Conservation (phyloP, 768 basidiomycete genomes). For the Phallus indusiatus region DNA sequence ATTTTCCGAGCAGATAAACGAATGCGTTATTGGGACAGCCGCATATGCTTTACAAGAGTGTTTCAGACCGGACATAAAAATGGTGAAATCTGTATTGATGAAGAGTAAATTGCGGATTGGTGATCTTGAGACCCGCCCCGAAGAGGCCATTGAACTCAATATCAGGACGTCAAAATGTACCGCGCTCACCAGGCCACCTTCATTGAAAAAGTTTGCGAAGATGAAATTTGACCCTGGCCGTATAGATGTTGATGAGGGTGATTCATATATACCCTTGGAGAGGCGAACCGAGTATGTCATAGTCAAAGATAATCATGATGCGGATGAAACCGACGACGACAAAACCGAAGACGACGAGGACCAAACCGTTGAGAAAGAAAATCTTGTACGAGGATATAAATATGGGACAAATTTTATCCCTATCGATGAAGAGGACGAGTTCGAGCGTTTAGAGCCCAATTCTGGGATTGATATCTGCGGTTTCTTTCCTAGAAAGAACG, state of each 20-base stretch:
- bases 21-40: slow-evolving; percentile 55
- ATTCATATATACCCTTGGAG: slow-evolving; percentile 31
- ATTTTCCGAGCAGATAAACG: slow-evolving; percentile 30
- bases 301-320: slow-evolving; percentile 32
- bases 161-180: slow-evolving; percentile 80
- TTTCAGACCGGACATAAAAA: slow-evolving; percentile 51
- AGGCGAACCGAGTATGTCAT: slow-evolving; percentile 48
- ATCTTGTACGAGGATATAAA: slow-evolving; percentile 74
- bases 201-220: slow-evolving; percentile 67
- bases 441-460: slow-evolving; percentile 59
- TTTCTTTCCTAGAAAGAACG: slow-evolving; percentile 65
- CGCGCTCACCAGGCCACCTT: slow-evolving; percentile 52
- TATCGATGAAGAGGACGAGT: slow-evolving; percentile 70
- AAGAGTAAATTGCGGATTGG: slow-evolving; percentile 70
- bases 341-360: background rate
- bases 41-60: slow-evolving; percentile 56
- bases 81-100: slow-evolving; percentile 55
- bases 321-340: slow-evolving; percentile 32
- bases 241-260: slow-evolving; percentile 18
- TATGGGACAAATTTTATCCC: slow-evolving; percentile 87
- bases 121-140: slow-evolving; percentile 51
- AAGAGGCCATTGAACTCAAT: slow-evolving; percentile 65
- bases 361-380: slow-evolving; percentile 52
- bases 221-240: slow-evolving; percentile 14
- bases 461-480: slow-evolving; percentile 85